These are phyloP conservation scores for Pinus taeda DNA, from an alignment of 75 land plant genomes.

Conservation along the genomic window DNA sequence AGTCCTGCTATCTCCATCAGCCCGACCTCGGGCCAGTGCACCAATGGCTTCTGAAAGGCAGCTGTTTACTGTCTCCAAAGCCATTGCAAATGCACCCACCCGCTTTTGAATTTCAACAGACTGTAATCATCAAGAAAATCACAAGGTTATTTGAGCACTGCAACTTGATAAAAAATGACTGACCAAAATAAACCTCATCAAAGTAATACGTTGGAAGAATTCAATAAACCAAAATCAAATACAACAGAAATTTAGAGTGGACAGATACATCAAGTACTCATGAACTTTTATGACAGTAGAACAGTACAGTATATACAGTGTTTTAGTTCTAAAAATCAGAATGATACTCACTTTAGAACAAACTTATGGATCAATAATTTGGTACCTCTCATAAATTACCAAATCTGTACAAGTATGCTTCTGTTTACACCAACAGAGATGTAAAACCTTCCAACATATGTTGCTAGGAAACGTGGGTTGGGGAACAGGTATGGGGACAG, in stretches of 20 bases:
- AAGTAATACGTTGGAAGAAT: not conserved
- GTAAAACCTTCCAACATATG: no score
- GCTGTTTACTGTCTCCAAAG: conserved; percentile 83
- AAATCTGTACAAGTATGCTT: not conserved
- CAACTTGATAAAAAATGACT: no score
- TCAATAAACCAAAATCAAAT: not conserved
- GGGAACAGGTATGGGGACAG: no score
- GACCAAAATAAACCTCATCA: not conserved
- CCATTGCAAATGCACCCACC: conserved; percentile 85
- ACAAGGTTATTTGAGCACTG: not conserved
- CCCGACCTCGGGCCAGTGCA: conserved; percentile 68
- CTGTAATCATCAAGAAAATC: conserved; percentile 33
- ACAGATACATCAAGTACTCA: not conserved
- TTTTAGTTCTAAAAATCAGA: not conserved
- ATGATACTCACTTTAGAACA: not conserved
- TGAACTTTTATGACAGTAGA: not conserved
- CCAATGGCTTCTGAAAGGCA: conserved; percentile 86
- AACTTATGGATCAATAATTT: not conserved
- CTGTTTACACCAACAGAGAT: not conserved
- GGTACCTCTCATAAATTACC: not conserved
- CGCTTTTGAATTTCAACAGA: conserved; percentile 86
- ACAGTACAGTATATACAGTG: not conserved
- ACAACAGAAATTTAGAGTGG: not conserved
- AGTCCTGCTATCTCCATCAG: conserved; percentile 80
- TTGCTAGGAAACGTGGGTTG: no score